phyloP scores from a whole-genome alignment of 2,329 filamentous ascomycete species.

The Ophiostoma populinum region DNA sequence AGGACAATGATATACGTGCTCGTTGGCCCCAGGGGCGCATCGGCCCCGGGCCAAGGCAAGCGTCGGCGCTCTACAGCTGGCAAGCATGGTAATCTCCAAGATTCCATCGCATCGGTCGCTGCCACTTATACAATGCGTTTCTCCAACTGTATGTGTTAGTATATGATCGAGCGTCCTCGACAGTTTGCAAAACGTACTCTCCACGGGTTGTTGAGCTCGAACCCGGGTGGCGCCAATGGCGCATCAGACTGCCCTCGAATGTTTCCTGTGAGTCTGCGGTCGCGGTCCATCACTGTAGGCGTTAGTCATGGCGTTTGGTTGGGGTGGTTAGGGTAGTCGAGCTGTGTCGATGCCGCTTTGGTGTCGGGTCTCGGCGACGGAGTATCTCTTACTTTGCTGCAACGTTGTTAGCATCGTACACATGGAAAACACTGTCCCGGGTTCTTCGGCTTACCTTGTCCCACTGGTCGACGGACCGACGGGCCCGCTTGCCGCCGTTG shows the following conservation, averaged over 20 bases:
- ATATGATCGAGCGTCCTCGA: no score
- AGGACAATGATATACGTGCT: neutral
- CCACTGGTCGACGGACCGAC: constrained; percentile 45
- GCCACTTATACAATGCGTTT: constrained; percentile 29
- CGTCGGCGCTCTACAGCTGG: no score
- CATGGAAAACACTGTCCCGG: no score
- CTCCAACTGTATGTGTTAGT: constrained; percentile 29
- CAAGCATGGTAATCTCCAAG: neutral
- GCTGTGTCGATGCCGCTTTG: neutral
- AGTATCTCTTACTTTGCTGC: constrained; percentile 33
- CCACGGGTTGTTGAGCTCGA: constrained; percentile 47
- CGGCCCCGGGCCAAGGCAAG: no score
- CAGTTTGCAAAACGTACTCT: constrained; percentile 28
- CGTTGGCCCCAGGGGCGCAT: neutral
- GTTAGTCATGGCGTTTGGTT: no score
- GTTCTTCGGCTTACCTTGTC: constrained; percentile 41
- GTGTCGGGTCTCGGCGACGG: neutral
- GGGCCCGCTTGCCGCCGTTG: constrained; percentile 42
- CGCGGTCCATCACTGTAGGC: constrained; percentile 46
- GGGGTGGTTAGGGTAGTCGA: no score
- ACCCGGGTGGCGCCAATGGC: constrained; percentile 37
- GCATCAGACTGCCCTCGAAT: constrained; percentile 40
- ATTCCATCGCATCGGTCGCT: neutral
- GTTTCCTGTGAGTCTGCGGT: constrained; percentile 41
- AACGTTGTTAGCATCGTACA: constrained; percentile 15